Evolutionary conservation across 2,329 filamentous ascomycete genomes (phyloP).

Genomic region (Colletotrichum zoysiae): DNA sequence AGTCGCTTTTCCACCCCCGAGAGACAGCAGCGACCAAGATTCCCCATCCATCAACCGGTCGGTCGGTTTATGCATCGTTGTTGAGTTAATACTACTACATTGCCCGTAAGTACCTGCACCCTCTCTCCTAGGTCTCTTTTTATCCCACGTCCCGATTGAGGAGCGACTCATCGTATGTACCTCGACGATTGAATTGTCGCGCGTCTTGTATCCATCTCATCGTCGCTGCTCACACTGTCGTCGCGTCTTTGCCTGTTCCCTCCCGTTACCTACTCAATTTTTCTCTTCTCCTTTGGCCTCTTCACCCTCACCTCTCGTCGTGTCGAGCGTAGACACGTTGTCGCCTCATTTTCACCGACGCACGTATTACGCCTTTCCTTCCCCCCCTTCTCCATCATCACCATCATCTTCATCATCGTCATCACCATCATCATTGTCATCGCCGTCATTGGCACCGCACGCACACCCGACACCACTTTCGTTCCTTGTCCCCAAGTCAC

Average conservation of each 20-base stretch:
- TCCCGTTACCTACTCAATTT: conserved; percentile 1
- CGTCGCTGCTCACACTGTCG: conserved; percentile 16
- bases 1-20: conserved; percentile 36
- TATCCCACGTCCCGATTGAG: conserved; percentile 31
- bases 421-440: not conserved
- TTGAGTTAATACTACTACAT: conserved; percentile 48
- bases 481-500: conserved; percentile 10
- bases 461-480: not conserved
- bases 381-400: not conserved
- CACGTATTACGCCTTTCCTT: not conserved
- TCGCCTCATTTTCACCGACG: not conserved
- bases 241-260: conserved; percentile 6
- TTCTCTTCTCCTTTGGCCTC: not conserved
- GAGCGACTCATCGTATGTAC: conserved; percentile 32
- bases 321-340: conserved; percentile 19
- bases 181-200: conserved; percentile 17
- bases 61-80: conserved; percentile 41
- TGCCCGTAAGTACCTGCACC: conserved; percentile 52
- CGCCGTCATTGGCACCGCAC: not conserved
- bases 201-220: conserved; percentile 2
- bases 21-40: conserved; percentile 38
- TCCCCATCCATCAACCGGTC: conserved; percentile 42
- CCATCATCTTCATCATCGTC: not conserved
- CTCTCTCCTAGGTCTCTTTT: conserved; percentile 42
- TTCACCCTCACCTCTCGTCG: not conserved